phyloP scores from a whole-genome alignment of 306 rosid genomes.

The Corylus avellana region DNA sequence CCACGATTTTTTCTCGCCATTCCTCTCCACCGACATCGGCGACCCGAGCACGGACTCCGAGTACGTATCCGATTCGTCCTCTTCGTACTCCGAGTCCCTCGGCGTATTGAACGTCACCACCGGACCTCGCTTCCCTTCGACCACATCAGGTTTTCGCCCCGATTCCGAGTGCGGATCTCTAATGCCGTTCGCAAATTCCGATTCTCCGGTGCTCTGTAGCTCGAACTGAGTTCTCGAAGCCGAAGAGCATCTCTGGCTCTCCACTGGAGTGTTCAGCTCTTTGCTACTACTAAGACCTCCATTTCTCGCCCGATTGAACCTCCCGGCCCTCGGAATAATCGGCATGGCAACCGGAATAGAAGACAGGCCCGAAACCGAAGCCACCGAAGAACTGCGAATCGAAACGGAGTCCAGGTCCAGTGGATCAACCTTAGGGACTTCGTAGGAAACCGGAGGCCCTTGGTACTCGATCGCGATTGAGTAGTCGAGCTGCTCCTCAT shows the following conservation, averaged over 20 bases:
- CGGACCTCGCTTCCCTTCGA: conserved; percentile 44
- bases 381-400: conserved; percentile 33
- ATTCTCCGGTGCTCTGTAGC: conserved; percentile 38
- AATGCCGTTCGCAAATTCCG: conserved; percentile 36
- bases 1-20: conserved; percentile 4
- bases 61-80: conserved; percentile 53
- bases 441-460: conserved; percentile 72
- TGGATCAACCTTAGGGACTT: conserved; percentile 75
- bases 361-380: conserved; percentile 40
- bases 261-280: conserved; percentile 43
- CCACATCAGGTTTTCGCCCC: conserved; percentile 8
- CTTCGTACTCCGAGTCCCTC: conserved; percentile 58
- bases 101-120: conserved; percentile 65
- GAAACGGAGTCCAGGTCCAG: conserved; percentile 42
- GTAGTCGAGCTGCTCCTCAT: conserved; percentile 80
- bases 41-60: conserved; percentile 58
- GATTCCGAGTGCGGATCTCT: conserved; percentile 29
- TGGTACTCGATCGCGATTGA: conserved; percentile 77
- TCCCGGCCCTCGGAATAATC: conserved; percentile 40
- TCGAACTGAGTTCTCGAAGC: conserved; percentile 47
- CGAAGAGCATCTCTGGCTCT: conserved; percentile 55
- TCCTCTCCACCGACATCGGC: conserved; percentile 26
- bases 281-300: conserved; percentile 31
- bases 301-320: conserved; percentile 49
- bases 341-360: conserved; percentile 64